Evolutionary conservation across 495 filamentous ascomycete genomes (phyloP).

Genomic region (Penicillium simplicissimum): DNA sequence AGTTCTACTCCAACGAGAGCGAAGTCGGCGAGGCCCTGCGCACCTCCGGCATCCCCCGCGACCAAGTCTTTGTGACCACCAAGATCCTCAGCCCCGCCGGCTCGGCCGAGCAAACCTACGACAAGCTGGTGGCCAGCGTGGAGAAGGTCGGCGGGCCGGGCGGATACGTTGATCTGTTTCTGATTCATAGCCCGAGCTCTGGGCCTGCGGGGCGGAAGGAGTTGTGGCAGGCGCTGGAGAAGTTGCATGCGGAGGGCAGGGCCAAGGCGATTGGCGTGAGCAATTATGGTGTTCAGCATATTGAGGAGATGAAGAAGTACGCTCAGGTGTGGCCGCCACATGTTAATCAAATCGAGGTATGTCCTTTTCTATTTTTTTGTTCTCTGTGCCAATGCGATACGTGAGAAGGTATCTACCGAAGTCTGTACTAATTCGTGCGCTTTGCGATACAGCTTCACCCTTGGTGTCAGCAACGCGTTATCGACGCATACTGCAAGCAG

Average conservation of each 20-base stretch:
- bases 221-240: conserved; percentile 68
- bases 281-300: conserved; percentile 64
- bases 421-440: neutral
- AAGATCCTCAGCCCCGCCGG: conserved; percentile 61
- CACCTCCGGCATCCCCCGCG: conserved; percentile 52
- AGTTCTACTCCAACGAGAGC: conserved; percentile 68
- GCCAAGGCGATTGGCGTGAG: conserved; percentile 67
- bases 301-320: conserved; percentile 62
- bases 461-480: conserved; percentile 64
- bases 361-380: conserved; percentile 12
- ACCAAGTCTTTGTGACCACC: conserved; percentile 65
- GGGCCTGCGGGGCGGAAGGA: conserved; percentile 55
- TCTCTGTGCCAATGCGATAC: neutral
- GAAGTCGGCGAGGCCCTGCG: conserved; percentile 65
- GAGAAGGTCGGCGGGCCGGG: conserved; percentile 58
- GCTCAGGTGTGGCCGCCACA: conserved; percentile 64
- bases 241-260: conserved; percentile 55
- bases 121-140: conserved; percentile 60
- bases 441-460: conserved; percentile 56
- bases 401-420: neutral
- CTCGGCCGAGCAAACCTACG: conserved; percentile 59
- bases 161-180: conserved; percentile 69
- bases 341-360: conserved; percentile 70
- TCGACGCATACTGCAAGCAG: conserved; percentile 60
- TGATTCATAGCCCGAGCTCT: conserved; percentile 63